Evolutionary conservation across 495 filamentous ascomycete species (phyloP), one percentile per base, ranked within the genome.

Genomic region (Penicillium pancosmium): DNA sequence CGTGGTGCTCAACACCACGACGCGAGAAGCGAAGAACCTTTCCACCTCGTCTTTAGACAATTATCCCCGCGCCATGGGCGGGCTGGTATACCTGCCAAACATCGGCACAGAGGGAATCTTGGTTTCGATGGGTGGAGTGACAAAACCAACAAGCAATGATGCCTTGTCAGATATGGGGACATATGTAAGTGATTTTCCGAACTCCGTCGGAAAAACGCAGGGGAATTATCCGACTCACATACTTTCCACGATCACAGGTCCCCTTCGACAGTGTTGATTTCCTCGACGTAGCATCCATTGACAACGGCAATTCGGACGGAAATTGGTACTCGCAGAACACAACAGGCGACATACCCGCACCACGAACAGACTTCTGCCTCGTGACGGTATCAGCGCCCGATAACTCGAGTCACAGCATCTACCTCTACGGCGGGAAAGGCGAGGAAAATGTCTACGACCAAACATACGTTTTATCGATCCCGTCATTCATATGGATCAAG

Each of bases 61-160:
- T 41, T 57, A 57, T 21, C 67, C 74, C 8, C 68, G 75, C 54
- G 54, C 58, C 4, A 59, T 66, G 27, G 71, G 72, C 27, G 34
- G 55, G 5, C 63, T 78, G 66, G 48, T 62, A 19, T 78, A 77
- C 55, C 49, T 77, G 7, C 40, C 60, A 11, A 57, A 38, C 9
- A 40, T 74, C 35, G 76, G 74, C n/a, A 4, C 56, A 11, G 68
- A 72, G 25, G 77, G 77, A 10, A 60, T 70, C 31, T 31, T 79
- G 41, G 63, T 80, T 34, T 56, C 69, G 21, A 63, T 80, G 41
- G 77, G 77, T 10, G 75, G 77, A 40, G 68, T 64, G 18, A 64
- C 67, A 21, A 69, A 66, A 47, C 33, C 53, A 9, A 41, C 56
- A n/a, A 48, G 23, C 9, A 61, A 68, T 33, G 51, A 6, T 15